phyloP scores from a whole-genome alignment of 2,329 filamentous ascomycete genomes.

The Nothophoma quercina region DNA sequence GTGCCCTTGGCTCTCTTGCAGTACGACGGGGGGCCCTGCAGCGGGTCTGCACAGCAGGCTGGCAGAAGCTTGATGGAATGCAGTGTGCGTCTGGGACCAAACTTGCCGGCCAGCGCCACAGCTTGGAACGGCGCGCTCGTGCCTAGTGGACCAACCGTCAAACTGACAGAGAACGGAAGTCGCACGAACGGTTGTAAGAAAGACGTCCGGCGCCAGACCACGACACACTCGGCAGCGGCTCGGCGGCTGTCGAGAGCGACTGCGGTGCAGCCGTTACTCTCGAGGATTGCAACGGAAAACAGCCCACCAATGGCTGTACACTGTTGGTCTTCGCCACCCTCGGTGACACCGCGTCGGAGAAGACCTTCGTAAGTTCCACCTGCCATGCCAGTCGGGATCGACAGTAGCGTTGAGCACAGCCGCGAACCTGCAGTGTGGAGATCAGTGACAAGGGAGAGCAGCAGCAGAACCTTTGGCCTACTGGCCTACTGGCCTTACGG shows the following conservation, averaged over 20 bases:
- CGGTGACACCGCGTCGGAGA: slow-evolving; percentile 17
- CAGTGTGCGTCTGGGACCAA: slow-evolving; percentile 23
- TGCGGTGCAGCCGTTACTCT: slow-evolving; percentile 24
- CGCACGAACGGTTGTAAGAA: slow-evolving; percentile 20
- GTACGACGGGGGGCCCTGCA: slow-evolving; percentile 8
- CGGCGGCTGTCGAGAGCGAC: slow-evolving; percentile 20
- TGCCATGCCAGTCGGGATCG: slow-evolving; percentile 17
- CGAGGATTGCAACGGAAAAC: slow-evolving; percentile 11
- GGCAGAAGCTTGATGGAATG: slow-evolving; percentile 18
- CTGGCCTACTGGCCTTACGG: neutral
- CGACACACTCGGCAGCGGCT: slow-evolving; percentile 19
- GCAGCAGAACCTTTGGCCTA: slow-evolving; percentile 1
- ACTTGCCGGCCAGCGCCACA: slow-evolving; percentile 30
- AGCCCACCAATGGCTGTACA: slow-evolving; percentile 21
- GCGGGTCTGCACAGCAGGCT: slow-evolving; percentile 18
- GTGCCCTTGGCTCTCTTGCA: neutral
- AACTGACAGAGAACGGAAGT: slow-evolving; percentile 13
- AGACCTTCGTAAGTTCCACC: slow-evolving; percentile 2
- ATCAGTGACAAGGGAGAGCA: slow-evolving; percentile 15
- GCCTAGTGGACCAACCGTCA: slow-evolving; percentile 10
- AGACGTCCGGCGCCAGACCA: slow-evolving; percentile 18
- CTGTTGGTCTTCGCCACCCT: slow-evolving; percentile 13
- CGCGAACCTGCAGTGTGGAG: slow-evolving; percentile 16
- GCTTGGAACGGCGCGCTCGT: slow-evolving; percentile 13
- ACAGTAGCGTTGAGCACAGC: slow-evolving; percentile 19